phyloP scores from a whole-genome alignment of 2,329 filamentous ascomycete genomes.

The Colletotrichum salicis region DNA sequence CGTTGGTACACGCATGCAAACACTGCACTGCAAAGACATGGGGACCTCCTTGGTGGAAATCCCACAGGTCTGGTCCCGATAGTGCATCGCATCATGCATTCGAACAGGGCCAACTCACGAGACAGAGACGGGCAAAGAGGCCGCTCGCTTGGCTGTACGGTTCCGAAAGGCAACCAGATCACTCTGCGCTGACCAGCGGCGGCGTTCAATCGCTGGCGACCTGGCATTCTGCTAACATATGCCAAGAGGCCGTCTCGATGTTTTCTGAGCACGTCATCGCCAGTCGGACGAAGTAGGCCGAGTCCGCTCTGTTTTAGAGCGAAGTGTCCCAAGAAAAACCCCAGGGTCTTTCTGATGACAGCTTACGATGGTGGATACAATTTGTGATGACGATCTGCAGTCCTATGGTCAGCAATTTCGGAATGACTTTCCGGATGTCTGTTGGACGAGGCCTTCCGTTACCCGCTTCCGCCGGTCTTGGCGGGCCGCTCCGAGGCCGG shows the following conservation, averaged over 20 bases:
- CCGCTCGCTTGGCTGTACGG: constrained; percentile 1
- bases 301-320: not conserved
- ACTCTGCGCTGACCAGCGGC: not conserved
- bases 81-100: not conserved
- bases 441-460: not conserved
- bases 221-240: not conserved
- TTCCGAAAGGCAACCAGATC: not conserved
- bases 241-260: constrained; percentile 15
- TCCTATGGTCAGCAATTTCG: not conserved
- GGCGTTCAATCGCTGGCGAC: not conserved
- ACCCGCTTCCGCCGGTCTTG: constrained; percentile 9
- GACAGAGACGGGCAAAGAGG: not conserved
- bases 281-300: not conserved
- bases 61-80: constrained; percentile 15
- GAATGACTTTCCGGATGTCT: not conserved
- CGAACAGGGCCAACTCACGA: not conserved
- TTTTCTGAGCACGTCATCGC: constrained; percentile 25
- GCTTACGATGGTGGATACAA: not conserved
- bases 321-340: not conserved
- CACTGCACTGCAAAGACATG: not conserved
- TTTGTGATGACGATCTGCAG: not conserved
- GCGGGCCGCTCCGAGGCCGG: constrained; percentile 17
- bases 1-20: not conserved
- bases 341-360: not conserved
- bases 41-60: not conserved